Evolutionary conservation across 179 eudicot genomes (phyloP).

Genomic region (Camellia oleifera): DNA sequence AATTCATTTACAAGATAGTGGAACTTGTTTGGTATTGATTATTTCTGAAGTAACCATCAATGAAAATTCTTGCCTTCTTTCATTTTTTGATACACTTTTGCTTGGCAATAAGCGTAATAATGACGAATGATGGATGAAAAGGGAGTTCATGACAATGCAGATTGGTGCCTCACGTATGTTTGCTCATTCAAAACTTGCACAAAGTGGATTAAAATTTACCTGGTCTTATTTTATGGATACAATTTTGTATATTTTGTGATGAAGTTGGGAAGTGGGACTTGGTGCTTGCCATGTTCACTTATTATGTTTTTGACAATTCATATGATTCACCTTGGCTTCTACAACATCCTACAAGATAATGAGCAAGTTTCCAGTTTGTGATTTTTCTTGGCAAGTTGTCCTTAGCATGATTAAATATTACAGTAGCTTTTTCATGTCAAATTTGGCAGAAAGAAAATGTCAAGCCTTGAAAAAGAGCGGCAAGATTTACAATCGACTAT

Average conservation of each 20-base stretch:
- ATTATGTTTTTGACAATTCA: constrained; percentile 1
- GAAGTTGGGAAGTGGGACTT: not conserved
- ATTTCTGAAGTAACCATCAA: not conserved
- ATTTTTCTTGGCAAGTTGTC: constrained; percentile 3
- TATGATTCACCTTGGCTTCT: not conserved
- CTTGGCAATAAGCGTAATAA: not conserved
- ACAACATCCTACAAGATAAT: not conserved
- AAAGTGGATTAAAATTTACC: not conserved
- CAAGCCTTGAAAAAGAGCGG: constrained; percentile 84
- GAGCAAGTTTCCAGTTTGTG: not conserved
- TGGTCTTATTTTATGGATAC: not conserved
- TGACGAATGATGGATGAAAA: not conserved
- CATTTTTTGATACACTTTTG: not conserved
- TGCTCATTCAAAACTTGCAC: not conserved
- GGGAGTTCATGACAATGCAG: not conserved
- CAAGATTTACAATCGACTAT: constrained; percentile 82
- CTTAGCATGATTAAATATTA: not conserved
- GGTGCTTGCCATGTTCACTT: not conserved
- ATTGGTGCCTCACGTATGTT: not conserved
- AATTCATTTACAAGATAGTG: not conserved
- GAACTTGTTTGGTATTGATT: not conserved
- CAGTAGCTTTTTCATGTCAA: not conserved
- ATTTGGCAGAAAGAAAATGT: constrained; percentile 69
- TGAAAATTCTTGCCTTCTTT: not conserved
- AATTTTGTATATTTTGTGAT: not conserved